These are phyloP conservation scores for Hypoxylon sp. DNA, from an alignment of 2,329 filamentous ascomycete genomes.

Conservation along the genomic window DNA sequence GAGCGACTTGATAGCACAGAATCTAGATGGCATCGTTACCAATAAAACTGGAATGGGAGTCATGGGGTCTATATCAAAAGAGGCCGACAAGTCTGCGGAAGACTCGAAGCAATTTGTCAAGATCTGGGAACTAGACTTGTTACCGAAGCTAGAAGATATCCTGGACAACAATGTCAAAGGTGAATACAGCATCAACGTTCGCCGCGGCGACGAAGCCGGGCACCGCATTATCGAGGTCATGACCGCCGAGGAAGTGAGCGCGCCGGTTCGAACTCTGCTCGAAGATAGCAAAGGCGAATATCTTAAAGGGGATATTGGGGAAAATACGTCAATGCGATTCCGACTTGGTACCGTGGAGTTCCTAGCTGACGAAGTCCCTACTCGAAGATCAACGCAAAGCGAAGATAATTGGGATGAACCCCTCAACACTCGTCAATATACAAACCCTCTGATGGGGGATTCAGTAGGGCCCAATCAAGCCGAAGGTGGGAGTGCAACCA, in stretches of 20 bases:
- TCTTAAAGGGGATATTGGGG: slow-evolving; percentile 25
- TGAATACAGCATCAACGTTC: slow-evolving; percentile 37
- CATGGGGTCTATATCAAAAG: background rate
- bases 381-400: slow-evolving; percentile 11
- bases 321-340: slow-evolving; percentile 24
- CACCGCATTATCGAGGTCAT: slow-evolving; percentile 38
- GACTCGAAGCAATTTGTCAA: slow-evolving; percentile 34
- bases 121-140: slow-evolving; percentile 34
- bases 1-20: background rate
- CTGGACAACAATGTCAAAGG: slow-evolving; percentile 30
- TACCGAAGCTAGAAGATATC: slow-evolving; percentile 30
- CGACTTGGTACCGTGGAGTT: slow-evolving; percentile 10
- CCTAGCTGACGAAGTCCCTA: slow-evolving; percentile 1
- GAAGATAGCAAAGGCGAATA: slow-evolving; percentile 19
- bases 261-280: slow-evolving; percentile 2
- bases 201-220: slow-evolving; percentile 16
- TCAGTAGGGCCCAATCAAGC: slow-evolving; percentile 26
- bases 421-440: slow-evolving; percentile 29
- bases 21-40: background rate
- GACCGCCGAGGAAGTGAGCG: slow-evolving; percentile 4
- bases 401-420: slow-evolving; percentile 23
- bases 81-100: background rate
- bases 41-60: background rate
- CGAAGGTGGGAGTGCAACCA: slow-evolving; percentile 23
- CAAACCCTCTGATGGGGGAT: slow-evolving; percentile 31